Percentiles rank a stretch among this genome's conserved stretches.
phyloP scores from a whole-genome alignment of 495 filamentous ascomycete species.

The Penicillium crystallinum region DNA sequence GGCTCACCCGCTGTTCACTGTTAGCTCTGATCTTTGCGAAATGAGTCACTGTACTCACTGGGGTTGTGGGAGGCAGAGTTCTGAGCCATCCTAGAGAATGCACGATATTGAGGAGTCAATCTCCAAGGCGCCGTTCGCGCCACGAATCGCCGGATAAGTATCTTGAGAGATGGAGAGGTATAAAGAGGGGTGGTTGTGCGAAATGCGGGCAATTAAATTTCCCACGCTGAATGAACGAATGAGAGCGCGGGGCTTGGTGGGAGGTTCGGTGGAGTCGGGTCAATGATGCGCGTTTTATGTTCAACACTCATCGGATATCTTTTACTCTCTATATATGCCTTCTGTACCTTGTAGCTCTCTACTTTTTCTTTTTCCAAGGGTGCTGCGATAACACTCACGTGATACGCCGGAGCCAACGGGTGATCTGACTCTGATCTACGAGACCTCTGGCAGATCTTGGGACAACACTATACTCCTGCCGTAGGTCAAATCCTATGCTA shows the following conservation, averaged over 20 bases:
- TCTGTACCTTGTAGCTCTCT: neutral
- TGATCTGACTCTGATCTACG: constrained; percentile 16
- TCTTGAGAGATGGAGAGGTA: constrained; percentile 34
- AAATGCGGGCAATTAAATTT: constrained; percentile 36
- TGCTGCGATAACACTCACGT: constrained; percentile 22
- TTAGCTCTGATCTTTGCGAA: constrained; percentile 2
- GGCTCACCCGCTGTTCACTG: constrained; percentile 45
- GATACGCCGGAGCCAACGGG: constrained; percentile 24
- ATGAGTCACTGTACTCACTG: constrained; percentile 39
- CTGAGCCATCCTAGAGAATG: constrained; percentile 54
- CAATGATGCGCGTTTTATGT: neutral
- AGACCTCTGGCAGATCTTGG: neutral
- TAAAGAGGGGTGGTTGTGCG: constrained; percentile 31
- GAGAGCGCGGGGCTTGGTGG: constrained; percentile 24
- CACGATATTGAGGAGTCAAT: constrained; percentile 39
- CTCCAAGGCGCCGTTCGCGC: constrained; percentile 48
- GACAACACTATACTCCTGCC: too few species aligned
- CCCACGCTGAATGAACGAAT: constrained; percentile 26
- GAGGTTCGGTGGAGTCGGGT: constrained; percentile 27
- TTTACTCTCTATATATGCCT: neutral
- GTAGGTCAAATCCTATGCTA: too few species aligned
- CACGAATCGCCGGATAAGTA: constrained; percentile 46
- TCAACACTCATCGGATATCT: neutral
- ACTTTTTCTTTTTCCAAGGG: constrained; percentile 3
- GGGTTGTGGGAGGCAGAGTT: constrained; percentile 53